A percentile compares a stretch with the other conserved stretches of the same genome.
These are phyloP conservation scores for Argentina anserina DNA, from an alignment of 306 rosid genomes.

Conservation along the genomic window DNA sequence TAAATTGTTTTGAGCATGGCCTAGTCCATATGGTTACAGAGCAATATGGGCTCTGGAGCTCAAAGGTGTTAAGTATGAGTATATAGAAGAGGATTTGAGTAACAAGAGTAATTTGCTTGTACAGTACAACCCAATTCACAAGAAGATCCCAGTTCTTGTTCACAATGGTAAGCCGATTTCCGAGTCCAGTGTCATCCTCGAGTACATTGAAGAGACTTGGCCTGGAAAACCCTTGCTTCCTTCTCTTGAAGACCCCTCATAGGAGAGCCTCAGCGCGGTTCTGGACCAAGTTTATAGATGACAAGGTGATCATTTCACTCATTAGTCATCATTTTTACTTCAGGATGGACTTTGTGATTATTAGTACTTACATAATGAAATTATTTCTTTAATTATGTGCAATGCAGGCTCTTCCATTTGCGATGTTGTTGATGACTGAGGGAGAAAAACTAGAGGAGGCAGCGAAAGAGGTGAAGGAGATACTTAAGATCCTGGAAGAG, in stretches of 20 bases:
- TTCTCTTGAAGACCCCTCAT: slow-evolving; percentile 15
- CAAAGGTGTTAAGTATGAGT: slow-evolving; percentile 20
- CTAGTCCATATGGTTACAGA: slow-evolving; percentile 18
- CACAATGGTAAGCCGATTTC: slow-evolving; percentile 20
- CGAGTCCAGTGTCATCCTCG: slow-evolving; percentile 23
- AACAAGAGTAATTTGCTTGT: slow-evolving; percentile 25
- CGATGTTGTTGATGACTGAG: background rate
- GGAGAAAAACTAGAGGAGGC: slow-evolving; percentile 26
- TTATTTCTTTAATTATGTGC: background rate
- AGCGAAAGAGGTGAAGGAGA: slow-evolving; percentile 7
- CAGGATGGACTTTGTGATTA: background rate
- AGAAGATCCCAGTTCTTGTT: slow-evolving; percentile 18
- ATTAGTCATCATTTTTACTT: background rate
- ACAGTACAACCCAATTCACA: slow-evolving; percentile 21
- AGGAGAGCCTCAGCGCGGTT: slow-evolving; percentile 21
- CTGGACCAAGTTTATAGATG: slow-evolving; percentile 24
- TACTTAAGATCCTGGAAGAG: slow-evolving; percentile 20
- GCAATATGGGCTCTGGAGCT: slow-evolving; percentile 27
- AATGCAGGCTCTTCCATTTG: background rate
- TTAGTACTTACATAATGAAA: background rate
- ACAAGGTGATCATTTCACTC: slow-evolving; percentile 11
- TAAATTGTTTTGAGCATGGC: slow-evolving; percentile 24
- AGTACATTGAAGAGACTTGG: slow-evolving; percentile 28
- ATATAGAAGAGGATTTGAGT: slow-evolving; percentile 22
- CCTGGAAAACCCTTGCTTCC: slow-evolving; percentile 16